These are phyloP conservation scores for Arthrobotrys sinensis DNA, from an alignment of 2,329 filamentous ascomycete species.

Conservation along the genomic window DNA sequence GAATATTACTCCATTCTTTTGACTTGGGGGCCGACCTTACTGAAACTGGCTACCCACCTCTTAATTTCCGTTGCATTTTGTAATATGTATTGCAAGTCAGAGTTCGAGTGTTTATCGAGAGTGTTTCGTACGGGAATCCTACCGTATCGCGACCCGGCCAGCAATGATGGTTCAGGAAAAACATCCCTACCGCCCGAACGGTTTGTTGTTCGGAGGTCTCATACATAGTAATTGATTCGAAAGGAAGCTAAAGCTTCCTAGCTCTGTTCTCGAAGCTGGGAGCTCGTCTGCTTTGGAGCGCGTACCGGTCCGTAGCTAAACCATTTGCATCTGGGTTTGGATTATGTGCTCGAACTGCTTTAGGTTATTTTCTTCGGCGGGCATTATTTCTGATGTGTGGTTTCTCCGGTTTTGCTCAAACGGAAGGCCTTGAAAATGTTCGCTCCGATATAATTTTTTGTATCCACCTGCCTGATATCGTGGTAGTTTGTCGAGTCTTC, in stretches of 20 bases:
- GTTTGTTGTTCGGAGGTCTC: conserved; percentile 36
- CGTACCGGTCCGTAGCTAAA: conserved; percentile 5
- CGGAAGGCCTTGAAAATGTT: conserved; percentile 17
- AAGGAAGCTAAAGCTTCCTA: conserved; percentile 28
- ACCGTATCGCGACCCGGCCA: conserved; percentile 25
- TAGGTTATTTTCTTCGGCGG: conserved; percentile 25
- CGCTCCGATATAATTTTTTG: conserved; percentile 13
- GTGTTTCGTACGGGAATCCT: conserved; percentile 56
- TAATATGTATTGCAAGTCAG: conserved; percentile 19
- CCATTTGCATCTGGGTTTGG: conserved; percentile 7
- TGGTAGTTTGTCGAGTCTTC: conserved; percentile 13
- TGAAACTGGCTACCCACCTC: conserved; percentile 35
- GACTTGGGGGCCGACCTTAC: conserved; percentile 30
- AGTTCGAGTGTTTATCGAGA: conserved; percentile 12
- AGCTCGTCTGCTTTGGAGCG: conserved; percentile 36
- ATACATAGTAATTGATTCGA: conserved; percentile 6
- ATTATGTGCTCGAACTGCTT: neutral
- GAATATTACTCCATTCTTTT: conserved; percentile 42
- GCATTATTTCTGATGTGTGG: conserved; percentile 24
- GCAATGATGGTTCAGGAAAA: conserved; percentile 1
- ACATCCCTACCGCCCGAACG: conserved; percentile 27
- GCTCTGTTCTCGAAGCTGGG: conserved; percentile 38
- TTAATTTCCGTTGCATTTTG: conserved; percentile 52
- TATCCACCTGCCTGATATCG: conserved; percentile 54
- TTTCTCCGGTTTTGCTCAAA: conserved; percentile 19